Evolutionary conservation across 2,329 filamentous ascomycete species (phyloP), one percentile per base, ranked within the genome.

Genomic region (Metarhizium anisopliae): DNA sequence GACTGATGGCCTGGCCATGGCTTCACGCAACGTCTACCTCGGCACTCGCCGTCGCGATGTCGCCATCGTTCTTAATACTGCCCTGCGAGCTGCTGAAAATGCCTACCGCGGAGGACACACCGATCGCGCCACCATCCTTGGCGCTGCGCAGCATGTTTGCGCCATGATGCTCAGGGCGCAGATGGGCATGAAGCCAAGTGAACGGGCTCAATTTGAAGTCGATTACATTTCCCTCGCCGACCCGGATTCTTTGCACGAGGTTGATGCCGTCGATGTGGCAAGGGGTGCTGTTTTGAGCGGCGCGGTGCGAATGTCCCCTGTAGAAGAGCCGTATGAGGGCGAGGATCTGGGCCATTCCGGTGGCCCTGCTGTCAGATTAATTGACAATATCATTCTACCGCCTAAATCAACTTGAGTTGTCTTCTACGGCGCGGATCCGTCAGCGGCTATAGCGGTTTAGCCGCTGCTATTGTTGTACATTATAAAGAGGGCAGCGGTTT

Each of bases 151-250:
- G 53, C 73, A 76, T 36, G 77, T 93, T 2, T 70, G 84, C 1
- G 73, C 79, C 16, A 66, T 72, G 3, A 75, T 81, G 14, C 70
- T 84, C 38, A 71, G 77, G 16, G 79, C 82, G 66, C 90, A 96
- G 70, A 75, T 79, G 59, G 74, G 74, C 11, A 68, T 92, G 55
- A 66, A 73, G 1, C 80, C 84, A 0, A 70, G 73, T 36, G 73
- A 87, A 66, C 78, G 90, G 51, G 88, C 85, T 3, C 73, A 76
- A 52, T 94, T 91, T 59, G 88, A 95, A 67, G 79, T 96, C 8
- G 93, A 97, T 69, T 99, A 99, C 68, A 82, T 99, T 55, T 95
- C 91, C 16, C 78, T 99, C 30, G 88, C 93, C 0, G 90, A 97
- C 64, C 89, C 90, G 1, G 84, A 90, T 8, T 87, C 86, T 0